Evolutionary conservation across 78 protist species (phyloP), one percentile per base, ranked within the genome.

Genomic region (Dictyostelium citrinum): DNA sequence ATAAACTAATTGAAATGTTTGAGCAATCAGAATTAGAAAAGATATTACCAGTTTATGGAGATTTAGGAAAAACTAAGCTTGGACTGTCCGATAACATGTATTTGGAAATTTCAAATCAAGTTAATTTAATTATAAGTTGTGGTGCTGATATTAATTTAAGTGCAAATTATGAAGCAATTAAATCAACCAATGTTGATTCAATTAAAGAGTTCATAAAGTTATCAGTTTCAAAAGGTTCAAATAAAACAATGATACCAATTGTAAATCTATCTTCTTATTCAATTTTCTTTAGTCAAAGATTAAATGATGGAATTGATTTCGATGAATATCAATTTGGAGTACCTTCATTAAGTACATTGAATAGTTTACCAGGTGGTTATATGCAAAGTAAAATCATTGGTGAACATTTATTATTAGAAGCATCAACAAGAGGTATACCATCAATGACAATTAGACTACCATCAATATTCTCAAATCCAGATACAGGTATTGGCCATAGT

Each of bases 351-450:
- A 46, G 33, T 9, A 83, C 9, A 5, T 72, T 64, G 49, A 55
- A 84, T 33, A 77, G 55, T 64, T 45, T 74, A 64, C 55, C 60
- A 39, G 67, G 16, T 16, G 90, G 91, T 12, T 85, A 85, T 80
- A 61, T 55, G n/a, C 91, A 85, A 77, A 74, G 83, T 17, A 85
- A 85, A 80, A 70, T 70, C 3, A 33, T 84, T 64, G 41, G 68
- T 37, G 90, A 84, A n/a, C 55, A 84, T n/a, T 16, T 84, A 9
- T 3, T 84, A n/a, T 16, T 7, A 12, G 74, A 20, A 3, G 90
- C 90, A 58, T 14, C n/a, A 4, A 24, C 2, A 64, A 79, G 46
- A 67, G 70, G 9, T 72, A 84, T 84, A 22, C 90, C 90, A 51
- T 1, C 70, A 1, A 70, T 29, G 27, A 72, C 55, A 3, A 35